Base-by-base conservation (phyloP, 164 flowering plant genomes). In the Magnolia sinica region DNA sequence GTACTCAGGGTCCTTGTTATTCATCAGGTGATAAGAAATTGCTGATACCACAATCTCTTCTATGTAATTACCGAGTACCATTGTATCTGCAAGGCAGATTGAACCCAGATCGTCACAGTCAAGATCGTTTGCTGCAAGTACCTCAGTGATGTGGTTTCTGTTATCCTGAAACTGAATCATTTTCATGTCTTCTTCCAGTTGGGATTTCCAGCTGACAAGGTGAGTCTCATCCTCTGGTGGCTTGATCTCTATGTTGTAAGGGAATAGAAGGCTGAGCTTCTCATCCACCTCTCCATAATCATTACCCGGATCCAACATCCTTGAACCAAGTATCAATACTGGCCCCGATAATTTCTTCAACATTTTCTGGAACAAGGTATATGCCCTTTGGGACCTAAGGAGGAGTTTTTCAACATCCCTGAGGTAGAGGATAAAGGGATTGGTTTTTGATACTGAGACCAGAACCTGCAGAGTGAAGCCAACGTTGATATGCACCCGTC, bases 41-140 rank as follows among this genome's bases (percentile, higher is more conserved):
- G 99, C 99, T 1, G 98, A 94, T 1, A 96, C 90, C 61, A 92
- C 96, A 81, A 96, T 88, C 87, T 96, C 99, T 84, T 96, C 95
- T 45, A 96, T 91, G 76, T 89, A 88, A 66, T 88, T 86, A 80
- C 99, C 80, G 8, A 96, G 88, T 79, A 82, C 85, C 84, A 86
- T 75, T 9, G 97, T 89, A 80, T 96, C 99, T 22, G 81, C 84
- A 69, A 87, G 31, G 76, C 92, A 88, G 76, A 94, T 82, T 11
- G 97, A 88, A 72, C 86, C 93, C 23, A 96, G 86, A 84, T 96
- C 98, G 76, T 92, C 93, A 83, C 99, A 94, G 37, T 89, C 94
- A 65, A 96, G 84, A 81, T 96, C 98, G 81, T 92, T 96, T 1
- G 89, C 87, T 0, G 93, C 87, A 73, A 94, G 93, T 18, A 96